Percentiles rank a stretch among this genome's conserved stretches.
Conservation (phyloP, 1,284 basidiomycete species). For the Naganishia sp. region DNA sequence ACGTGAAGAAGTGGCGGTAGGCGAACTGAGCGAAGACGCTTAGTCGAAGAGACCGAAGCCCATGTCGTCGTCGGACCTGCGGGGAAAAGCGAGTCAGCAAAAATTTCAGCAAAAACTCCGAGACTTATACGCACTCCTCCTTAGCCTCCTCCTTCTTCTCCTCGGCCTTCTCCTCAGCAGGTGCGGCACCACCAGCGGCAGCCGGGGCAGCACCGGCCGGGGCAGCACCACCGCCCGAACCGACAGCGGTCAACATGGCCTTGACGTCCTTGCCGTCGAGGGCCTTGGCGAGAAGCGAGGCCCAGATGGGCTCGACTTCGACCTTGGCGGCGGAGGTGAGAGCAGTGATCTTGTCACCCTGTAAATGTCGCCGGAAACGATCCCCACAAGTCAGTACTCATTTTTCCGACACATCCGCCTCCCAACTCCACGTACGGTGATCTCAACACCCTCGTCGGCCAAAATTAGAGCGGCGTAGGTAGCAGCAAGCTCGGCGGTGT, state of each 20-base stretch:
- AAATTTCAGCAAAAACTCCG: too few species aligned
- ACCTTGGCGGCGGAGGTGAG: slow-evolving; percentile 61
- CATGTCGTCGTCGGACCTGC: slow-evolving; percentile 83
- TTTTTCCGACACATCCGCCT: not conserved
- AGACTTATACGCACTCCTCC: slow-evolving; percentile 57
- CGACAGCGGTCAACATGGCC: slow-evolving; percentile 88
- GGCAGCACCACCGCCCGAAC: slow-evolving; percentile 75
- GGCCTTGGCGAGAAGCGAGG: slow-evolving; percentile 91
- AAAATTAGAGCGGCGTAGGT: slow-evolving; percentile 94
- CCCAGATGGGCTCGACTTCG: slow-evolving; percentile 97
- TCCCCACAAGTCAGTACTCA: too few species aligned
- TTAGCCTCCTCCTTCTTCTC: slow-evolving; percentile 78
- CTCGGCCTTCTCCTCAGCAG: slow-evolving; percentile 64
- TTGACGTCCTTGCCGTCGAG: slow-evolving; percentile 97
- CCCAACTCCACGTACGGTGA: slow-evolving; percentile 70
- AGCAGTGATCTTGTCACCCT: slow-evolving; percentile 88
- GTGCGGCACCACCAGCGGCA: slow-evolving; percentile 61
- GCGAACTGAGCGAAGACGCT: slow-evolving; percentile 40
- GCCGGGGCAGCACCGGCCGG: slow-evolving; percentile 62
- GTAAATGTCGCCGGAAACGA: slow-evolving; percentile 13
- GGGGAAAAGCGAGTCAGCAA: not conserved
- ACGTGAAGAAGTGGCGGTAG: slow-evolving; percentile 1
- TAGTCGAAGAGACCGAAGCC: slow-evolving; percentile 84
- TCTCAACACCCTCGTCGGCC: slow-evolving; percentile 94
- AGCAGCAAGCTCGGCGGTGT: slow-evolving; percentile 69